Evolutionary conservation across 176 grass and related monocot genomes (phyloP).

Genomic region (Aegilops speltoides): DNA sequence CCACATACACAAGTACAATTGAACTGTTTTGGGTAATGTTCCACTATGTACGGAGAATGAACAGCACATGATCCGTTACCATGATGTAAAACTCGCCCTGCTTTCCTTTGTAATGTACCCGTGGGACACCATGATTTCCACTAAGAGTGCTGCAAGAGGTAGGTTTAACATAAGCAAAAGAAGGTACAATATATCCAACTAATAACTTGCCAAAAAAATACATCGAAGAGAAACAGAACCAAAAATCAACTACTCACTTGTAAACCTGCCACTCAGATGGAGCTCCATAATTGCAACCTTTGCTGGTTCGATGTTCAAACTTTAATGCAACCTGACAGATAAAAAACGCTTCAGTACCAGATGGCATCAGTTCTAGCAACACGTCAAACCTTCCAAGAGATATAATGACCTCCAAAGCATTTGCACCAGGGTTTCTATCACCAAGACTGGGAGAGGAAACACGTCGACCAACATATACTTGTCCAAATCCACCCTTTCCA

Average conservation of each 20-base stretch:
- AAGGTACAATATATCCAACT: slow-evolving; percentile 1
- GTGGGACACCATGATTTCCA: slow-evolving; percentile 89
- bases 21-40: slow-evolving; percentile 2
- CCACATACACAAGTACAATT: not conserved
- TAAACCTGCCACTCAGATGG: slow-evolving; percentile 98
- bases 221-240: not conserved
- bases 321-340: slow-evolving; percentile 79
- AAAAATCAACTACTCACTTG: slow-evolving; percentile 53
- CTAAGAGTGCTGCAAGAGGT: slow-evolving; percentile 71
- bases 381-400: slow-evolving; percentile 16
- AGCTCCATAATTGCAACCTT: slow-evolving; percentile 88
- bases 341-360: slow-evolving; percentile 16
- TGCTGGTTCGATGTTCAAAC: slow-evolving; percentile 93
- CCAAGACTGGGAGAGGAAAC: slow-evolving; percentile 50
- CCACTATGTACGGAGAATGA: not conserved
- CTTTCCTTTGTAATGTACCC: slow-evolving; percentile 93
- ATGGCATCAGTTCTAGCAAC: slow-evolving; percentile 24
- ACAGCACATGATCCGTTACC: slow-evolving; percentile 36
- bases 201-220: slow-evolving; percentile 18
- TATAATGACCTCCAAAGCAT: slow-evolving; percentile 75
- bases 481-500: slow-evolving; percentile 97
- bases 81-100: slow-evolving; percentile 83
- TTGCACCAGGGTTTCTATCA: slow-evolving; percentile 60
- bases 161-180: slow-evolving; percentile 27
- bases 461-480: slow-evolving; percentile 83